These are phyloP conservation scores for Epichloe gansuensis DNA, from an alignment of 2,329 filamentous ascomycete species.

Conservation along the genomic window DNA sequence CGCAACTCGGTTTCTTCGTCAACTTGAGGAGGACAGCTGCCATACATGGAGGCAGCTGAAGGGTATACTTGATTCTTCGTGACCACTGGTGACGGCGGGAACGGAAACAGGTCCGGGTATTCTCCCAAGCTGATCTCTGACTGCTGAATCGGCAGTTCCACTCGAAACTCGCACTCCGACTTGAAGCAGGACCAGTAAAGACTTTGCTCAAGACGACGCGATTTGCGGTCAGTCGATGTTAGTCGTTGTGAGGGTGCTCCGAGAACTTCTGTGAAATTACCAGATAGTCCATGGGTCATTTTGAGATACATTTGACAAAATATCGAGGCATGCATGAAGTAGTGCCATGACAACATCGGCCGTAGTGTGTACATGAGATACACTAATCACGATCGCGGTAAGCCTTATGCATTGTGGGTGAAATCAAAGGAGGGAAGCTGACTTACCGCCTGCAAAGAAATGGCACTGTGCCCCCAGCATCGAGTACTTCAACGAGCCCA, in stretches of 20 bases:
- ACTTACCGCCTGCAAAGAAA: conserved; percentile 22
- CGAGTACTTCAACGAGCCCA: conserved; percentile 14
- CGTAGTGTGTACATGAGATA: conserved; percentile 28
- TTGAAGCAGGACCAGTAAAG: conserved; percentile 33
- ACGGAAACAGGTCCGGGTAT: conserved; percentile 21
- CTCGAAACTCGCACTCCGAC: conserved; percentile 28
- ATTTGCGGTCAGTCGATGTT: conserved; percentile 7
- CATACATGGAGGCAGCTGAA: conserved; percentile 12
- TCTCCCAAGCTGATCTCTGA: conserved; percentile 22
- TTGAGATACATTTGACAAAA: conserved; percentile 23
- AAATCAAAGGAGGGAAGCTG: too few relatives aligned
- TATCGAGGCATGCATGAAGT: conserved; percentile 19
- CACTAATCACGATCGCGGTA: conserved; percentile 12
- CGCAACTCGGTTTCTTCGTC: conserved; percentile 10
- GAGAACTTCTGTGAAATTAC: conserved; percentile 6
- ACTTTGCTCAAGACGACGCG: conserved; percentile 24
- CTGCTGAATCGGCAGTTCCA: conserved; percentile 25
- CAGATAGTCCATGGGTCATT: conserved; percentile 10
- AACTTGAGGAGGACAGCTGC: neutral
- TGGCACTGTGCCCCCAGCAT: conserved; percentile 25
- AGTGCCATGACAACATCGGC: conserved; percentile 23
- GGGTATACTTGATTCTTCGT: neutral
- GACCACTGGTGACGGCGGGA: conserved; percentile 12
- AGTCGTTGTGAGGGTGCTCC: conserved; percentile 1
- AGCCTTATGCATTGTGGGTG: neutral